Base-by-base conservation (phyloP, 1,284 basidiomycete genomes). In the Sanguinoderma infundibulare region DNA sequence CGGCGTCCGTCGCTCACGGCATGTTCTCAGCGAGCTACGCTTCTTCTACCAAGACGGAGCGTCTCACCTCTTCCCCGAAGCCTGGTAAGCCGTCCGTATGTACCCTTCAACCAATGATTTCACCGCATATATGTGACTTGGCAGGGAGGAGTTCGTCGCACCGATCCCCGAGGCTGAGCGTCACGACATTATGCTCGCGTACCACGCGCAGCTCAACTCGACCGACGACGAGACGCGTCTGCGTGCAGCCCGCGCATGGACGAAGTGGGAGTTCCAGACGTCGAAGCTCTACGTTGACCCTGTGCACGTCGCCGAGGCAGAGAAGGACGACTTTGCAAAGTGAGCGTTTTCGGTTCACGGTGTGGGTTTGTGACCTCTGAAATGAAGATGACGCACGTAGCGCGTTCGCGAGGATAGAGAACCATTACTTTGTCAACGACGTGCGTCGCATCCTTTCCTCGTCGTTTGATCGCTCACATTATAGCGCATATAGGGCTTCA, bases 11-110 rank as follows among this genome's bases (percentile, higher is more conserved):
- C 10, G n/a, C 20, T 40, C 52, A 34, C 50, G 12, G 12, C 14
- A 10, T 54, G 46, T 24, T 44, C 42, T 17, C 52, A 91, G 87
- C 68, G 96, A 98, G 76, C 83, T 98, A 30, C 81, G 85, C 28
- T 98, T 96, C 81, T 98, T 98, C 81, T 98, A 98, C 77, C 94
- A 96, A 79, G 83, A 91, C 1, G 92, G 92, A 9, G 78, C 90
- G 20, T 90, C 88, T 2, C 87, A 91, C 73, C 75, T 96, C 57
- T 96, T 95, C 81, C 94, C 95, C 0, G 94, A 96, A 72, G 91
- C 91, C 68, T 95, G 92, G 92, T 92, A 69, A 59, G 78, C 26
- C 7, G 7, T 38, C 35, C n/a, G 14, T 38, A 9, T 15, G 15
- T n/a, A 34, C 17, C 4, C 3, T 24, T n/a, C 14, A 34, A 20